Evolutionary conservation across 2,329 filamentous ascomycete species (phyloP).

Genomic region (Ophiobolus disseminans): DNA sequence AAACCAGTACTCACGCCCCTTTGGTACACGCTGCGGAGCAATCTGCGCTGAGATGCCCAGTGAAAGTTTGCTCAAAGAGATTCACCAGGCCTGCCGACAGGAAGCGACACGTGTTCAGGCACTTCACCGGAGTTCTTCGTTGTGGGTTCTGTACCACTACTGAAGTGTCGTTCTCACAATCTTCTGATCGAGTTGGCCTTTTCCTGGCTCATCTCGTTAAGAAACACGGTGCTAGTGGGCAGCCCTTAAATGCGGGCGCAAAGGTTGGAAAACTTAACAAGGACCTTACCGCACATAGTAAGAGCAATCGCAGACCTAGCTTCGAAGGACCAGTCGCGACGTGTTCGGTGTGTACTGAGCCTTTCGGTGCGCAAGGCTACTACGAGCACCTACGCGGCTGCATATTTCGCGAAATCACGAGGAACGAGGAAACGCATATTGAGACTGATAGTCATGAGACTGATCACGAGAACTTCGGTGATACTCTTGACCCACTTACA

Average conservation of each 20-base stretch:
- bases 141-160: slow-evolving; percentile 87
- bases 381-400: slow-evolving; percentile 85
- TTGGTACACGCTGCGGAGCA: slow-evolving; percentile 54
- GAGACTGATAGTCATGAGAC: neutral
- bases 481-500: neutral
- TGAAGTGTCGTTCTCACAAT: slow-evolving; percentile 82
- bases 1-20: slow-evolving; percentile 31
- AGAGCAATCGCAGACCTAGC: slow-evolving; percentile 59
- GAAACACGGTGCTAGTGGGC: slow-evolving; percentile 84
- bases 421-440: slow-evolving; percentile 1
- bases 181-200: slow-evolving; percentile 86
- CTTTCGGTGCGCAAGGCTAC: slow-evolving; percentile 89
- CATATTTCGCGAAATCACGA: slow-evolving; percentile 60
- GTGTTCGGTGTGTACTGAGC: slow-evolving; percentile 87
- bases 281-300: neutral
- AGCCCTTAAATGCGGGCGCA: slow-evolving; percentile 60
- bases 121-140: slow-evolving; percentile 95
- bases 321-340: slow-evolving; percentile 66
- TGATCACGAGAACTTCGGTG: neutral
- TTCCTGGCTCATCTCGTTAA: slow-evolving; percentile 88
- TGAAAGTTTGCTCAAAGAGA: slow-evolving; percentile 86
- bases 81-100: slow-evolving; percentile 92
- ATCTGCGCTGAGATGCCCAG: slow-evolving; percentile 81
- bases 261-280: neutral
- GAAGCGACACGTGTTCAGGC: slow-evolving; percentile 85